These are phyloP conservation scores for Phytophthora cryptogea DNA, from an alignment of 352 stramenopile species.

Conservation along the genomic window DNA sequence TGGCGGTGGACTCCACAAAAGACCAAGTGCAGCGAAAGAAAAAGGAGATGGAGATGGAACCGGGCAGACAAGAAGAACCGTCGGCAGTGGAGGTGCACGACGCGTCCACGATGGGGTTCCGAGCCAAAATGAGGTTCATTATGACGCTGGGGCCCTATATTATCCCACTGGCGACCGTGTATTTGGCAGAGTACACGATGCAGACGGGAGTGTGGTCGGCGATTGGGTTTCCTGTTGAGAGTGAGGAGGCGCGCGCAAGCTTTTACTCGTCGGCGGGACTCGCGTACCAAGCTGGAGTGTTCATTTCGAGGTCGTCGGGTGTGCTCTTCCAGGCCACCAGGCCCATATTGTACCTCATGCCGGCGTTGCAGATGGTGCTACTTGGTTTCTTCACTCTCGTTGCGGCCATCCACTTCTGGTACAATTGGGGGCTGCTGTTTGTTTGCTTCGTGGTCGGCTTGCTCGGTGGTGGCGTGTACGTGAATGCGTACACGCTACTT, in stretches of 20 bases:
- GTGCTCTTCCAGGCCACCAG: constrained; percentile 79
- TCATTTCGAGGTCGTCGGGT: constrained; percentile 90
- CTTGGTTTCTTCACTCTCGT: constrained; percentile 89
- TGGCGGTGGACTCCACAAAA: constrained; percentile 1
- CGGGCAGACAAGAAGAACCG: too few relatives aligned
- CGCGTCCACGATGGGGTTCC: constrained; percentile 46
- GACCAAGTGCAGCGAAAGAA: constrained; percentile 27
- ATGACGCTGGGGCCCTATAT: constrained; percentile 91
- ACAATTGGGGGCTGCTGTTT: constrained; percentile 83
- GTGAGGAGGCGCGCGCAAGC: constrained; percentile 59
- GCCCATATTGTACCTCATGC: constrained; percentile 89
- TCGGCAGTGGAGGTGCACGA: constrained; percentile 22
- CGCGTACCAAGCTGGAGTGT: constrained; percentile 93
- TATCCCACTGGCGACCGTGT: constrained; percentile 91
- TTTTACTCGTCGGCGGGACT: constrained; percentile 93
- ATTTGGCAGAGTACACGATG: constrained; percentile 94
- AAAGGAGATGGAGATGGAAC: constrained; percentile 13
- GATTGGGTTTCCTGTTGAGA: constrained; percentile 92
- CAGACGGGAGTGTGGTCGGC: constrained; percentile 93
- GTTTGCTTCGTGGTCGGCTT: constrained; percentile 89
- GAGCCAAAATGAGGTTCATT: constrained; percentile 73
- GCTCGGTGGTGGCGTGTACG: constrained; percentile 90
- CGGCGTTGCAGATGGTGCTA: constrained; percentile 82
- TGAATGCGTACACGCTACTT: constrained; percentile 92
- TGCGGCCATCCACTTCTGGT: constrained; percentile 81